These are phyloP conservation scores for Calocybe cyanea DNA, from an alignment of 768 basidiomycete genomes.

Conservation along the genomic window DNA sequence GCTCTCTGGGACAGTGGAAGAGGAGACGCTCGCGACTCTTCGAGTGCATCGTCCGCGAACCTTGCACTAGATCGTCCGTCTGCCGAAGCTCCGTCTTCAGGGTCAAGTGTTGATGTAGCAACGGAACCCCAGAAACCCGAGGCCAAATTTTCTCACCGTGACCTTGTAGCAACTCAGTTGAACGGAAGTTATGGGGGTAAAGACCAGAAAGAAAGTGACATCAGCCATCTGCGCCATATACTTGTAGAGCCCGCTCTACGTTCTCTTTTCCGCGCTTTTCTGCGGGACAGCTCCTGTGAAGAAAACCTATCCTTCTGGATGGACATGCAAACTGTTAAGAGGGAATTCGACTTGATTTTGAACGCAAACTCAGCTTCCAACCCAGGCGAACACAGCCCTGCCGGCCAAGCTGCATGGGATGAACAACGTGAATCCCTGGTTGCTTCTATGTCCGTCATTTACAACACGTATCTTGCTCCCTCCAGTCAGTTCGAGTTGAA, in stretches of 20 bases:
- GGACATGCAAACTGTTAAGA: slow-evolving; percentile 95
- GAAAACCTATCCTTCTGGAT: slow-evolving; percentile 98
- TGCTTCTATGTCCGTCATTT: slow-evolving; percentile 89
- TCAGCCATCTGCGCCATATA: slow-evolving; percentile 86
- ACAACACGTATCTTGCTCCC: slow-evolving; percentile 93
- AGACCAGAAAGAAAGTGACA: slow-evolving; percentile 81
- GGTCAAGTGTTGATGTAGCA: slow-evolving; percentile 11
- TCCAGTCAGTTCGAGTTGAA: slow-evolving; percentile 95
- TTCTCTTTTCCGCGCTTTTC: slow-evolving; percentile 89
- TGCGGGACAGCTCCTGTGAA: slow-evolving; percentile 94
- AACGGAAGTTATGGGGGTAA: slow-evolving; percentile 51
- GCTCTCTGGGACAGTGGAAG: slow-evolving; percentile 76
- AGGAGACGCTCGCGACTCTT: slow-evolving; percentile 48
- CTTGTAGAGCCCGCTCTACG: slow-evolving; percentile 89
- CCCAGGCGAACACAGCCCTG: slow-evolving; percentile 43
- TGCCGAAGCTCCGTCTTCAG: slow-evolving; percentile 44
- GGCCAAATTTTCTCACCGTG: slow-evolving; percentile 73
- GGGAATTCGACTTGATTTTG: slow-evolving; percentile 92
- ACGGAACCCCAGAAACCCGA: slow-evolving; percentile 34
- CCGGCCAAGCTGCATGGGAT: slow-evolving; percentile 93
- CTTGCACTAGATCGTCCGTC: slow-evolving; percentile 62
- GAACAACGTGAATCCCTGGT: slow-evolving; percentile 94
- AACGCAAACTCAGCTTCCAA: slow-evolving; percentile 54
- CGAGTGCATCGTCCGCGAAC: slow-evolving; percentile 62
- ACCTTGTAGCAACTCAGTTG: slow-evolving; percentile 72